These are phyloP conservation scores for Gloeostereum incarnatum DNA, from an alignment of 768 basidiomycete genomes.

Conservation along the genomic window DNA sequence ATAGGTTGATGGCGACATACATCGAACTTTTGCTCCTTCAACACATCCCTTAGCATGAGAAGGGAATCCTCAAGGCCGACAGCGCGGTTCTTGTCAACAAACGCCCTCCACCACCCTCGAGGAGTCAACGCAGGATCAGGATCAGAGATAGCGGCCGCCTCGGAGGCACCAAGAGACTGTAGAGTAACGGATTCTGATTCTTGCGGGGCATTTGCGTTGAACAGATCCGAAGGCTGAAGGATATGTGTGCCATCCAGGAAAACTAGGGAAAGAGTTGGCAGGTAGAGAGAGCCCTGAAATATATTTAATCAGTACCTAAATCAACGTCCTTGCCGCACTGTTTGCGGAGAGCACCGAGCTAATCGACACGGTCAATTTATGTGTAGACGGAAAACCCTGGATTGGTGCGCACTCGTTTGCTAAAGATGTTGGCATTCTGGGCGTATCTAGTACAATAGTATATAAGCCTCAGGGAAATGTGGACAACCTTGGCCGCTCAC, in stretches of 20 bases:
- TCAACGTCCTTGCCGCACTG: slow-evolving; percentile 57
- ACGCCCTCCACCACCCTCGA: slow-evolving; percentile 65
- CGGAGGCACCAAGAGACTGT: slow-evolving; percentile 24
- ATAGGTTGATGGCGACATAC: slow-evolving; percentile 28
- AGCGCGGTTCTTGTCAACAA: slow-evolving; percentile 39
- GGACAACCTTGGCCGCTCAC: slow-evolving; percentile 19
- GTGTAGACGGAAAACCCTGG: neutral
- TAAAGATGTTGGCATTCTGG: slow-evolving; percentile 63
- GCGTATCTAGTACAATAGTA: slow-evolving; percentile 37
- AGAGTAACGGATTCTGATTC: slow-evolving; percentile 11
- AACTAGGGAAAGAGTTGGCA: slow-evolving; percentile 28
- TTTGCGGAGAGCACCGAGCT: slow-evolving; percentile 72
- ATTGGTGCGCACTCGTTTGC: slow-evolving; percentile 47
- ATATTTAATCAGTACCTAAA: slow-evolving; percentile 33
- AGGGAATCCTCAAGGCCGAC: slow-evolving; percentile 54
- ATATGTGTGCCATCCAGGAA: slow-evolving; percentile 67
- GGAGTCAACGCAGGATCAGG: slow-evolving; percentile 47
- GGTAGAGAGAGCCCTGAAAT: neutral
- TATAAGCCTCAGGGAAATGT: slow-evolving; percentile 5
- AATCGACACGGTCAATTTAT: neutral
- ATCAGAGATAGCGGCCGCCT: slow-evolving; percentile 23
- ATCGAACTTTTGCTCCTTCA: slow-evolving; percentile 55
- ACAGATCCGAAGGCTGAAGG: slow-evolving; percentile 55
- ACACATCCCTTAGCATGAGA: slow-evolving; percentile 39
- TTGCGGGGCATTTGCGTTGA: too few species aligned